Base-by-base conservation (phyloP, 768 basidiomycete species). In the Tephrocybe rancida region DNA sequence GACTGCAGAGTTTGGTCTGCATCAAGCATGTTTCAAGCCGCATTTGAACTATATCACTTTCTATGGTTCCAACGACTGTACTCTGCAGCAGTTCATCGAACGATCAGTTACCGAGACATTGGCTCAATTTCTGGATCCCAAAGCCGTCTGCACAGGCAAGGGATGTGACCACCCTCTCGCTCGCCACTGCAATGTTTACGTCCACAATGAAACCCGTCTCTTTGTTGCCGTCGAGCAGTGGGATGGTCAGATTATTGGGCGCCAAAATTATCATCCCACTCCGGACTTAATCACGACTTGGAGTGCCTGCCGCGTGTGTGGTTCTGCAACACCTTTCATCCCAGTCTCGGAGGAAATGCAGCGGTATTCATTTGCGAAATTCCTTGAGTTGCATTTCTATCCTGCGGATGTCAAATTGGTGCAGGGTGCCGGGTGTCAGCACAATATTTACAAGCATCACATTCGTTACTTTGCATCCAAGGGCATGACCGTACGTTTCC, bases 371-470 rank as follows among this genome's bases (percentile, higher is more conserved):
- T 96, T 98, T 67, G 92, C 90, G 30, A 95, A 97, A 62, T 98
- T 96, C 68, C 81, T 99, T 25, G 96, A 99, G 66, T 83, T 96
- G 24, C 90, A 94, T 65, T 98, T 98, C 70, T 97, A 98, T 70
- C 95, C 94, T 26, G 84, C 92, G 29, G 85, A 92, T 57, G 86
- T 95, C 63, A 80, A 85, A 62, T 76, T 92, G 44, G 85, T 92
- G n/a, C 88, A 86, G 61, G 92, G 90, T 8, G 92, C 93, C 27
- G 88, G 87, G 3, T 98, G 97, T 65, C 82, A 88, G 51, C 97
- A 99, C 70, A 97, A 98, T 66, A 91, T 95, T 53, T 96, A 94
- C 64, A 85, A 88, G 55, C 87, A 95, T 61, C 95, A 98, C 62
- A 84, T 92, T 51, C 88, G 96, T 46, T 98, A 91, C 69, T 97